Conservation (phyloP, 2,329 filamentous ascomycete genomes). For the Exophiala spinifera region DNA sequence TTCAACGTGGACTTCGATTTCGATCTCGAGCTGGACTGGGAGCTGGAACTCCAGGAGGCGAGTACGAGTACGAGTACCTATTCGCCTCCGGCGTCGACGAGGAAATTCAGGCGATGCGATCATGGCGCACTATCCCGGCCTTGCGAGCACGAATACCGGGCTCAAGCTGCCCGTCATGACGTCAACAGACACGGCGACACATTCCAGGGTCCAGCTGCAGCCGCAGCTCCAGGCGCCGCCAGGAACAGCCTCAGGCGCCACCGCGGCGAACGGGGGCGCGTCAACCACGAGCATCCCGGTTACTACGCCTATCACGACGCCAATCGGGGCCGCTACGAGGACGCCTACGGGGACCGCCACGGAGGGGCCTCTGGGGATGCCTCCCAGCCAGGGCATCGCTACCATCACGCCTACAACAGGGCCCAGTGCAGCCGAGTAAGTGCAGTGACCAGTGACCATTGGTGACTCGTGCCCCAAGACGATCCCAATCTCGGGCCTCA, state of each 20-base stretch:
- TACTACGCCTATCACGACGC: too few species aligned
- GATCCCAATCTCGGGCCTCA: background rate
- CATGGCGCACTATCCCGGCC: too few species aligned
- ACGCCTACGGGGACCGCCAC: too few species aligned
- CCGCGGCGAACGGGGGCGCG: background rate
- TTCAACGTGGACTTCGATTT: slow-evolving; percentile 15
- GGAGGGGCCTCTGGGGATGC: too few species aligned
- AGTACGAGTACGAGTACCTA: background rate
- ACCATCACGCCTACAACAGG: background rate
- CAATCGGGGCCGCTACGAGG: too few species aligned
- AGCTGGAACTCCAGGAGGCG: slow-evolving; percentile 12
- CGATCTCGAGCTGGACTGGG: slow-evolving; percentile 16
- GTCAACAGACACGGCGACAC: background rate
- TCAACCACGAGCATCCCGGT: too few species aligned
- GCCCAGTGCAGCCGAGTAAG: background rate
- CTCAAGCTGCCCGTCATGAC: too few species aligned
- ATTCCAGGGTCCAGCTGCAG: background rate
- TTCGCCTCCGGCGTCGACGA: background rate
- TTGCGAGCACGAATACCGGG: too few species aligned
- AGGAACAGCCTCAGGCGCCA: background rate
- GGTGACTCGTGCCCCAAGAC: too few species aligned
- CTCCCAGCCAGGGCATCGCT: too few species aligned
- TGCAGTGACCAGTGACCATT: too few species aligned
- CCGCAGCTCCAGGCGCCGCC: background rate
- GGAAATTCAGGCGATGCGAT: background rate